phyloP scores from a whole-genome alignment of 2,329 filamentous ascomycete genomes.

The Nannizzia gypsea region DNA sequence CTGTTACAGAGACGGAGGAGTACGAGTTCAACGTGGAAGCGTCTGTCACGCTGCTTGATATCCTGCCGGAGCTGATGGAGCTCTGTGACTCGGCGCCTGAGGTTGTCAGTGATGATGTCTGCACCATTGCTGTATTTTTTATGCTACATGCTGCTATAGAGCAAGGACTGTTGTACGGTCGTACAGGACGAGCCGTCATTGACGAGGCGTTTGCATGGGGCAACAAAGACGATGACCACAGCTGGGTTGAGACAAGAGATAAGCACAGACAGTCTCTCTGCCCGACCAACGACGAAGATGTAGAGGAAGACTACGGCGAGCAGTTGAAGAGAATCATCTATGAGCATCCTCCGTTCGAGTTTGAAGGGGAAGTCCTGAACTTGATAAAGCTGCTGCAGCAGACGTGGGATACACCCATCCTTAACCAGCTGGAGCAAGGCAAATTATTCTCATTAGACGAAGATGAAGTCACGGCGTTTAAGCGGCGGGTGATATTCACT shows the following conservation, averaged over 20 bases:
- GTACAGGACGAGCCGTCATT: slow-evolving; percentile 26
- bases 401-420: slow-evolving; percentile 35
- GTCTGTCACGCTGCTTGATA: slow-evolving; percentile 27
- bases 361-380: slow-evolving; percentile 30
- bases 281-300: slow-evolving; percentile 5
- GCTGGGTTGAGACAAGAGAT: slow-evolving; percentile 7
- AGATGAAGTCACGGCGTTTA: neutral
- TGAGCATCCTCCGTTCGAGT: slow-evolving; percentile 24
- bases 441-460: slow-evolving; percentile 19
- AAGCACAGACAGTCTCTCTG: slow-evolving; percentile 11
- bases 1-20: slow-evolving; percentile 18
- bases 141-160: slow-evolving; percentile 42
- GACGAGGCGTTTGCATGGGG: slow-evolving; percentile 39
- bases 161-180: slow-evolving; percentile 33
- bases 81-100: slow-evolving; percentile 32
- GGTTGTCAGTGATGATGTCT: slow-evolving; percentile 30
- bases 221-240: slow-evolving; percentile 16
- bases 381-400: slow-evolving; percentile 36
- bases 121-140: slow-evolving; percentile 36
- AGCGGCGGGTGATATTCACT: neutral
- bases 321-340: slow-evolving; percentile 21
- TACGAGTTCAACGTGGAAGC: slow-evolving; percentile 11
- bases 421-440: slow-evolving; percentile 42
- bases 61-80: slow-evolving; percentile 39
- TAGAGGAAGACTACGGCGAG: slow-evolving; percentile 12